Conservation (phyloP, 2,329 filamentous ascomycete genomes). For the Balansia obtecta region DNA sequence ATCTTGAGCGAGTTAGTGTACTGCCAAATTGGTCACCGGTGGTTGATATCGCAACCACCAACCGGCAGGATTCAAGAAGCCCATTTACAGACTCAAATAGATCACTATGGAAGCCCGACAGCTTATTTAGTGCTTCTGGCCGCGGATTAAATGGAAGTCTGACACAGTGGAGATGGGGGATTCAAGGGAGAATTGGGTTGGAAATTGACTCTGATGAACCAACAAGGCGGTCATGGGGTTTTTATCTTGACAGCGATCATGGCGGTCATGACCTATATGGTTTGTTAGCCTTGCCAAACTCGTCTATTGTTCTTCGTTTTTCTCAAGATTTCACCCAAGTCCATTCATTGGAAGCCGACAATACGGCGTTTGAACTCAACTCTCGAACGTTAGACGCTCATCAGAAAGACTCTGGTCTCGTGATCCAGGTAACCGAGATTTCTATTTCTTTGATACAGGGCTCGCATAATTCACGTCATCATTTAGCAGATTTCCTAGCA, state of each 20-base stretch:
- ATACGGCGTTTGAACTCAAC: slow-evolving; percentile 36
- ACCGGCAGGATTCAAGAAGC: neutral
- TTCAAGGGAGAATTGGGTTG: slow-evolving; percentile 54
- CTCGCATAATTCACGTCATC: slow-evolving; percentile 21
- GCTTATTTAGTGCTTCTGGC: slow-evolving; percentile 55
- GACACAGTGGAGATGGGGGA: slow-evolving; percentile 56
- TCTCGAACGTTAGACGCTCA: slow-evolving; percentile 39
- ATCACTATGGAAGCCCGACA: slow-evolving; percentile 29
- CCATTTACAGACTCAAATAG: slow-evolving; percentile 4
- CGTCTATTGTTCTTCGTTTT: slow-evolving; percentile 35
- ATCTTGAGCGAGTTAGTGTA: slow-evolving; percentile 27
- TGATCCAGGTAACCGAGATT: slow-evolving; percentile 43
- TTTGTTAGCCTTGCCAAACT: slow-evolving; percentile 37
- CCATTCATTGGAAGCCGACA: slow-evolving; percentile 27
- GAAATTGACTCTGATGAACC: slow-evolving; percentile 38
- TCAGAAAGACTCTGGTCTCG: slow-evolving; percentile 21
- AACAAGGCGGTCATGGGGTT: slow-evolving; percentile 41
- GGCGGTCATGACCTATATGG: slow-evolving; percentile 18
- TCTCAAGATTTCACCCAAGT: slow-evolving; percentile 34
- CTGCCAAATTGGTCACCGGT: slow-evolving; percentile 53
- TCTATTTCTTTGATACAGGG: slow-evolving; percentile 27
- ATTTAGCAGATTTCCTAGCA: slow-evolving; percentile 18
- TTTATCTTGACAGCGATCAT: slow-evolving; percentile 19
- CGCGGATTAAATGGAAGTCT: slow-evolving; percentile 50
- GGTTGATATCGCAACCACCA: slow-evolving; percentile 37